Evolutionary conservation across 345 rosid species (phyloP).

Genomic region (Gossypioides kirkii): DNA sequence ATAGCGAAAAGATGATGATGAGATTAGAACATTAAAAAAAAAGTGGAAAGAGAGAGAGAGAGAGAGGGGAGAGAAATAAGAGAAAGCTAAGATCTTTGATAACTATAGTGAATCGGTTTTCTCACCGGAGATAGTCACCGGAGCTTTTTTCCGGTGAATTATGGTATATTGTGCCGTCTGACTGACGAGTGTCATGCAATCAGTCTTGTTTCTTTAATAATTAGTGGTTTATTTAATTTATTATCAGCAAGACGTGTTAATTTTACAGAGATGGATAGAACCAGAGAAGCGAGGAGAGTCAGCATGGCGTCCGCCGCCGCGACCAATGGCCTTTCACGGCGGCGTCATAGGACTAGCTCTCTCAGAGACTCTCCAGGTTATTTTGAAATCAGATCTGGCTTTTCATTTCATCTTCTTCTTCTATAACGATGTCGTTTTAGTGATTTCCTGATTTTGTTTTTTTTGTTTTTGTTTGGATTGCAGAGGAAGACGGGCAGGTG

Average conservation of each 20-base stretch:
- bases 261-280: conserved; percentile 65
- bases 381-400: conserved; percentile 35
- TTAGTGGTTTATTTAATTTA: conserved; percentile 14
- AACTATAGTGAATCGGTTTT: not conserved
- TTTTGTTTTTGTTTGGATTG: not conserved
- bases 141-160: conserved; percentile 20
- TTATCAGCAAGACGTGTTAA: conserved; percentile 8
- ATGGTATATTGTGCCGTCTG: conserved; percentile 27
- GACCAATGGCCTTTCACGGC: conserved; percentile 66
- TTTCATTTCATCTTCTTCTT: not conserved
- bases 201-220: conserved; percentile 5
- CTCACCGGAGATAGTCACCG: conserved; percentile 5
- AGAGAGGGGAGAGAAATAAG: conserved; percentile 24
- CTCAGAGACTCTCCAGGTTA: conserved; percentile 91
- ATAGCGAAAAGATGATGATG: conserved; percentile 49
- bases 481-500: conserved; percentile 76
- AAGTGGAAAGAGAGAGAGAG: conserved; percentile 9
- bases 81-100: conserved; percentile 28
- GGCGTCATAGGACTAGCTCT: conserved; percentile 69
- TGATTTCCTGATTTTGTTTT: not conserved
- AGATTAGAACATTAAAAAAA: conserved; percentile 43
- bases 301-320: conserved; percentile 56
- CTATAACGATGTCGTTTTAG: not conserved
- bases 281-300: conserved; percentile 80
- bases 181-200: conserved; percentile 39